These are phyloP conservation scores for Yamadazyma songkhlaensis DNA, from an alignment of 1,139 yeast genomes.

Conservation along the genomic window DNA sequence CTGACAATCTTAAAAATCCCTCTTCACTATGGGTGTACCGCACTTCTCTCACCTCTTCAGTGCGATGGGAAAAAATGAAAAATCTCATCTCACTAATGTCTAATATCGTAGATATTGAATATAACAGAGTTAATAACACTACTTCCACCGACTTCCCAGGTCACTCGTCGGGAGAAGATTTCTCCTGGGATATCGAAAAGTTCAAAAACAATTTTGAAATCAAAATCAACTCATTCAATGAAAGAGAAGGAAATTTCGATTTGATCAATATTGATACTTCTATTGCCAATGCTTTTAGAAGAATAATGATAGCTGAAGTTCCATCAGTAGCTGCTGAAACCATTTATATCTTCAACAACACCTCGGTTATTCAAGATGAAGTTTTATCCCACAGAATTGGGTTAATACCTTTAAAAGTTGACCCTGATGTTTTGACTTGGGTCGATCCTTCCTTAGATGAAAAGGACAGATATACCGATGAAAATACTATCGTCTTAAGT, in stretches of 20 bases:
- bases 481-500: conserved; percentile 81
- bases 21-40: too few relatives aligned
- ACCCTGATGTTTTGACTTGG: conserved; percentile 87
- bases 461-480: conserved; percentile 73
- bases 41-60: too few relatives aligned
- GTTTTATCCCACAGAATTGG: conserved; percentile 95
- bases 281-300: conserved; percentile 92
- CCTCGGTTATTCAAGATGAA: conserved; percentile 96
- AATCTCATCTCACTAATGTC: conserved; percentile 19
- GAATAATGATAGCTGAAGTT: conserved; percentile 95
- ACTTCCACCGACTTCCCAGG: conserved; percentile 91
- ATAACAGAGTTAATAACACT: conserved; percentile 86
- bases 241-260: conserved; percentile 81
- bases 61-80: too few relatives aligned
- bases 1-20: too few relatives aligned
- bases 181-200: conserved; percentile 81
- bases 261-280: conserved; percentile 85
- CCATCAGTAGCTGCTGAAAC: conserved; percentile 95
- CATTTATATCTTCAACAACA: conserved; percentile 86
- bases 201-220: conserved; percentile 73
- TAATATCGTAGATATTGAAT: conserved; percentile 83
- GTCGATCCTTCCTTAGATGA: conserved; percentile 64
- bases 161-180: conserved; percentile 57
- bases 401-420: conserved; percentile 81
- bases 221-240: conserved; percentile 61